Base-by-base conservation (phyloP, 2,329 filamentous ascomycete genomes). In the Mollisia scopiformis region DNA sequence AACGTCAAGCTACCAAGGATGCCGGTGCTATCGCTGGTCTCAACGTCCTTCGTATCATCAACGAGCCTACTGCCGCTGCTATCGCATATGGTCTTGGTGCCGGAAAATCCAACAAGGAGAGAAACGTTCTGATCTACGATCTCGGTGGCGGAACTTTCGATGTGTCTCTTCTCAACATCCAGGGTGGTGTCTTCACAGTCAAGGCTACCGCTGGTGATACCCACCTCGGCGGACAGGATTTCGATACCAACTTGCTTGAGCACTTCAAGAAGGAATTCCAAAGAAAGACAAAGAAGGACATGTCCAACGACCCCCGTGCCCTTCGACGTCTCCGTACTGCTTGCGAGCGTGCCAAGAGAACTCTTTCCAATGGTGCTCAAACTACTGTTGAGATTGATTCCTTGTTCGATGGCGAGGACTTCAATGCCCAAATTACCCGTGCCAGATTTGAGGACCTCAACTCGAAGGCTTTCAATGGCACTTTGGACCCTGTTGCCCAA, bases 111-210 rank as follows among this genome's bases (percentile, higher is more conserved):
- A 91, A 91, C 79, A 97, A 97, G 87, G 95, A 98, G 87, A 92
- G 95, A 76, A 97, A 98, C 78, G 94, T 99, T 75, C 87, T 99
- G 71, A 98, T 99, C 84, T 99, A 98, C 86, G 95, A 99, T 89
- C 89, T 99, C 67, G 95, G 95, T 87, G 95, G 95, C 87, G 95
- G 95, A 87, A 99, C 95, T 79, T 99, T 99, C 82, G 95, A 99
- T 97, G 95, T 99, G 28, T 98, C 95, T 67, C 92, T 98, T 71
- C 88, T 99, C 49, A 94, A 97, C 86, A 98, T 99, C 78, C 93
- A 98, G 83, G 93, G 94, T 77, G 95, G 95, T 86, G 95, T 99
- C 75, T 99, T 99, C 87, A 97, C 94, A 68, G 95, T 98, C 79
- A 96, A 96, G 88, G 93, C 94, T 66, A 98, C 95, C 62, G 93